Evolutionary conservation across 495 filamentous ascomycete species (phyloP).

Genomic region (Trichoderma reesei): DNA sequence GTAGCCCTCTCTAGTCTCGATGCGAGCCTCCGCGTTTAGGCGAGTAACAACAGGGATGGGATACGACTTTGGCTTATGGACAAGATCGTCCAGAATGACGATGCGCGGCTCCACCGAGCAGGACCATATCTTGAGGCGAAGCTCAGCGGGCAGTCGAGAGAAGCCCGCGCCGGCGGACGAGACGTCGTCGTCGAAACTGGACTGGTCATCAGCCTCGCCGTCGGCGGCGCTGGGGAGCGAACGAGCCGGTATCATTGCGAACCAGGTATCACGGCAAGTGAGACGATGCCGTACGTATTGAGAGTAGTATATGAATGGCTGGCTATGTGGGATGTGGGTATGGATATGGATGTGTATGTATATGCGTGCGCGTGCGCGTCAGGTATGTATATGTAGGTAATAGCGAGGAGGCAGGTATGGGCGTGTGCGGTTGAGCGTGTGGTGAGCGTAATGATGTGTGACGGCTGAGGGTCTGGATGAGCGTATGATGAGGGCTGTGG

Average conservation of each 20-base stretch:
- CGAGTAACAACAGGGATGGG: slow-evolving; percentile 8
- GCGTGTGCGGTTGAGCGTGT: not conserved
- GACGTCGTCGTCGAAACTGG: slow-evolving; percentile 6
- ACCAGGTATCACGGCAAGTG: not conserved
- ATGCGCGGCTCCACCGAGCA: slow-evolving; percentile 9
- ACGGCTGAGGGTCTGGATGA: too few species aligned
- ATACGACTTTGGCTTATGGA: slow-evolving; percentile 1
- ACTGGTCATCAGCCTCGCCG: slow-evolving; percentile 7
- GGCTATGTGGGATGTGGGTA: not conserved
- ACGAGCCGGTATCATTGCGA: slow-evolving; percentile 5
- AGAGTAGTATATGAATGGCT: not conserved
- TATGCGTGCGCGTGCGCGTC: not conserved
- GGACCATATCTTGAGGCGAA: slow-evolving; percentile 8
- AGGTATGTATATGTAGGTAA: not conserved
- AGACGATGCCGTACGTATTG: not conserved
- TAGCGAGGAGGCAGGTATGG: not conserved
- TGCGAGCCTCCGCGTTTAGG: slow-evolving; percentile 6
- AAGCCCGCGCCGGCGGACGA: not conserved
- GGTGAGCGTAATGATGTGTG: too few species aligned
- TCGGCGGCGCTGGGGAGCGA: slow-evolving; percentile 7
- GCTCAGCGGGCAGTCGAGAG: slow-evolving; percentile 4
- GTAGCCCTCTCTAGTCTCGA: slow-evolving; percentile 8
- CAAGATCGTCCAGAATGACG: slow-evolving; percentile 9
- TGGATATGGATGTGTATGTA: not conserved
- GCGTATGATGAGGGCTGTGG: not conserved